Evolutionary conservation across 441 rosid species (phyloP).

Genomic region (Erodium trifolium): DNA sequence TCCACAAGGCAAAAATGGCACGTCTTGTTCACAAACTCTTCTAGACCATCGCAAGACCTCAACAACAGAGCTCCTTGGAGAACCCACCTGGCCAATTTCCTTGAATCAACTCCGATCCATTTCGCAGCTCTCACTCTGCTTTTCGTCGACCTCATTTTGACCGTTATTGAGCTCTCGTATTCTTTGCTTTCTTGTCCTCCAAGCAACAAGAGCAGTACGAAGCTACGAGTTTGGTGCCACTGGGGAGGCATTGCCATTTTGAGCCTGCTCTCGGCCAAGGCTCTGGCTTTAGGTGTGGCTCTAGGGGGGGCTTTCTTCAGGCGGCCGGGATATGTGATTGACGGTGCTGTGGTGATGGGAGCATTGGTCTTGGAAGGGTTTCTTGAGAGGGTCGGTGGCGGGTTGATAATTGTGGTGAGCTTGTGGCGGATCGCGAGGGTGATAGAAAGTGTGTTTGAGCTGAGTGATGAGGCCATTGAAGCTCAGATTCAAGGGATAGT

Average conservation of each 20-base stretch:
- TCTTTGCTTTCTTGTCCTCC: conserved; percentile 36
- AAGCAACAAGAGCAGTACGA: background rate
- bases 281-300: conserved; percentile 31
- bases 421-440: conserved; percentile 67
- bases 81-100: conserved; percentile 25
- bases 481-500: conserved; percentile 43
- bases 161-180: conserved; percentile 49
- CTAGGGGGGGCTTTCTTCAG: conserved; percentile 37
- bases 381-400: conserved; percentile 48
- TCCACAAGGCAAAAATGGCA: conserved; percentile 45
- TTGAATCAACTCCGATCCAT: conserved; percentile 41
- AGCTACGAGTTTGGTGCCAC: conserved; percentile 33
- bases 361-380: conserved; percentile 47
- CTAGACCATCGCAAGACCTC: conserved; percentile 13
- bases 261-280: conserved; percentile 37
- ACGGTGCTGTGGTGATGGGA: conserved; percentile 35
- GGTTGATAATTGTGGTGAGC: conserved; percentile 54
- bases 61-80: conserved; percentile 36
- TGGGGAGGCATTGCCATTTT: conserved; percentile 52
- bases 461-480: conserved; percentile 68
- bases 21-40: conserved; percentile 3
- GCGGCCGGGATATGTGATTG: conserved; percentile 46
- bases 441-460: conserved; percentile 58
- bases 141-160: conserved; percentile 42
- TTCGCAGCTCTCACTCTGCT: conserved; percentile 36